Conservation (phyloP, 805 yeast species). For the Priceomyces haplophilus region DNA sequence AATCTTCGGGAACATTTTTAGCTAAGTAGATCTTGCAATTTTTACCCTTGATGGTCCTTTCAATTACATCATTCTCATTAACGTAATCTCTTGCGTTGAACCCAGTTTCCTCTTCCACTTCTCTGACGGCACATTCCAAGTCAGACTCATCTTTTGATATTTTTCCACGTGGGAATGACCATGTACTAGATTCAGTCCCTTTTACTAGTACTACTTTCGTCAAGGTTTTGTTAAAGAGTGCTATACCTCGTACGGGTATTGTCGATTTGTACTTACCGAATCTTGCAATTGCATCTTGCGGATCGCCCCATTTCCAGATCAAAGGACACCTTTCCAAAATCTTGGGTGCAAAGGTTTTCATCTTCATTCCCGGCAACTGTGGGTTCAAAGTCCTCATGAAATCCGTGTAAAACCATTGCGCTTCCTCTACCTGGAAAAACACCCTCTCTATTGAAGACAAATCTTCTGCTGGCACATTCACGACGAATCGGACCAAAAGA, state of each 20-base stretch:
- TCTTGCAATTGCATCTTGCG: constrained; percentile 71
- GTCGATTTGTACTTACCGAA: constrained; percentile 83
- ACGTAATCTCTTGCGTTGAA: constrained; percentile 72
- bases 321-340: constrained; percentile 69
- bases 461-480: constrained; percentile 91
- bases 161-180: constrained; percentile 98
- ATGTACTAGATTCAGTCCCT: constrained; percentile 73
- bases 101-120: constrained; percentile 91
- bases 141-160: constrained; percentile 92
- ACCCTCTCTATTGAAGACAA: constrained; percentile 75
- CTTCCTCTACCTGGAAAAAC: constrained; percentile 93
- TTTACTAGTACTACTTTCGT: constrained; percentile 75
- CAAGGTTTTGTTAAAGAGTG: constrained; percentile 69
- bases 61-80: constrained; percentile 69
- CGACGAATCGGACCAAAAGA: constrained; percentile 80
- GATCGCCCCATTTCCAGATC: constrained; percentile 82
- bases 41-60: constrained; percentile 78
- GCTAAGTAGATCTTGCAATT: constrained; percentile 80
- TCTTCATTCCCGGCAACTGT: constrained; percentile 68
- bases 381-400: constrained; percentile 73
- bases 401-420: constrained; percentile 96
- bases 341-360: constrained; percentile 69
- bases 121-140: constrained; percentile 84
- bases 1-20: constrained; percentile 72
- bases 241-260: constrained; percentile 96